Evolutionary conservation across 345 rosid species (phyloP).

Genomic region (Eucalyptus grandis): DNA sequence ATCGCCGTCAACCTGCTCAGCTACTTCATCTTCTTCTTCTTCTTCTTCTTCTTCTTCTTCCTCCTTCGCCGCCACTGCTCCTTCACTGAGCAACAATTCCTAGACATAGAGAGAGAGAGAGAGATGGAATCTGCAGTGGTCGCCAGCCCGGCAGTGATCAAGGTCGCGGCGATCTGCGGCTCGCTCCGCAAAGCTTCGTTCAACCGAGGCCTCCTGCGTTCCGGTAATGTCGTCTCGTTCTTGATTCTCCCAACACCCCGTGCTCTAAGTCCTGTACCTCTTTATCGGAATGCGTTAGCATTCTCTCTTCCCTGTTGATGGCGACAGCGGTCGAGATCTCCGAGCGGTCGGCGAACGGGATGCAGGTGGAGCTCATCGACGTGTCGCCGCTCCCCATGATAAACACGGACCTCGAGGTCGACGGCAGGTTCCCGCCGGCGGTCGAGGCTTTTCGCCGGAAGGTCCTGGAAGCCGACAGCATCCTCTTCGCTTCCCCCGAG

Average conservation of each 20-base stretch:
- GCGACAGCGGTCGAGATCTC: slow-evolving; percentile 26
- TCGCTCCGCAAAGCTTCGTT: slow-evolving; percentile 64
- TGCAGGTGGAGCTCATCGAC: slow-evolving; percentile 41
- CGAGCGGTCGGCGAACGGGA: slow-evolving; percentile 20
- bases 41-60: background rate
- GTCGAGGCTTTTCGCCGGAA: slow-evolving; percentile 61
- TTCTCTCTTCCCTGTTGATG: background rate
- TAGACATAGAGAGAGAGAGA: background rate
- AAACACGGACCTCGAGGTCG: slow-evolving; percentile 48
- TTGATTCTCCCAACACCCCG: background rate
- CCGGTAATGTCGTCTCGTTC: slow-evolving; percentile 19
- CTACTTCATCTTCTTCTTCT: background rate
- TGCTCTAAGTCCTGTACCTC: background rate
- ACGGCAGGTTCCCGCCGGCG: slow-evolving; percentile 41
- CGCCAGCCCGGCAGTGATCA: slow-evolving; percentile 24
- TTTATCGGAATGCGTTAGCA: background rate
- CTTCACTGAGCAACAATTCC: background rate
- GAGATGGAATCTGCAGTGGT: slow-evolving; percentile 27
- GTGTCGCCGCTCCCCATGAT: slow-evolving; percentile 49
- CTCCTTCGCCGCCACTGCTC: background rate
- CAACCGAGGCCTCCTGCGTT: slow-evolving; percentile 61
- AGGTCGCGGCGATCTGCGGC: slow-evolving; percentile 66
- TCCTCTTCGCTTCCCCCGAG: slow-evolving; percentile 68
- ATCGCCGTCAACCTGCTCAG: background rate
- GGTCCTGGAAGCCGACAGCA: slow-evolving; percentile 43